Base-by-base conservation (phyloP, 176 grass and related monocot genomes). In the barley (Hordeum vulgare) region DNA sequence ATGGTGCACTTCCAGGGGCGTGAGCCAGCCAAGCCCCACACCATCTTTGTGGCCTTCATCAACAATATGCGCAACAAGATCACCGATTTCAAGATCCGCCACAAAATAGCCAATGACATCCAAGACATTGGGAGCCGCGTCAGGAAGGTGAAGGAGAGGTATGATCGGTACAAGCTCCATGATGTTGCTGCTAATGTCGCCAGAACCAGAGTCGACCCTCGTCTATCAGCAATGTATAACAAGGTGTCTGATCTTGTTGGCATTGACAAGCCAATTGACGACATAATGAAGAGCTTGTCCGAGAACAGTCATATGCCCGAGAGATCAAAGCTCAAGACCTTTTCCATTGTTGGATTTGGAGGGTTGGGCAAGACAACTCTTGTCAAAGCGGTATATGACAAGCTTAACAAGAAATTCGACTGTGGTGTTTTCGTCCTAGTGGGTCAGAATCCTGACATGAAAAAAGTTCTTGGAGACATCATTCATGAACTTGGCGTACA, bases 291-390 rank as follows among this genome's bases (percentile, higher is more conserved):
- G 11, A 21, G 45, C 21, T 21, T 81, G 18, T 21, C 3, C 11
- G 1, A 28, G 28, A 15, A 7, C 4, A 27, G 65, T 39, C 11
- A 6, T 2, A 8, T 11, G 29, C 2, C 29, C 13, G 4, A 66
- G 14, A 21, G 20, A 9, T 53, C 35, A 26, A 27, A 66, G 23
- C 45, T 36, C 25, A 68, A 69, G 63, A 29, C 35, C 17, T 18
- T 53, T 17, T 54, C 78, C 29, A 20, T 69, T 12, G 39, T 69
- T n/a, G 78, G 78, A 49, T 11, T 81, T 41, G 61, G 61, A 17
- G 78, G 78, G 5, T 76, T 56, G 10, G 78, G 78, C 41, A 81
- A 81, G 78, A 81, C 78, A 26, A 81, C 78, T 20, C 72, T 75
- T 54, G 73, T 29, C 28, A 57, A 58, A 14, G 15, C 73, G 3